Percentiles rank a stretch among this genome's conserved stretches.
Conservation (phyloP, 2,329 filamentous ascomycete species). For the Rhinocladiella similis region DNA sequence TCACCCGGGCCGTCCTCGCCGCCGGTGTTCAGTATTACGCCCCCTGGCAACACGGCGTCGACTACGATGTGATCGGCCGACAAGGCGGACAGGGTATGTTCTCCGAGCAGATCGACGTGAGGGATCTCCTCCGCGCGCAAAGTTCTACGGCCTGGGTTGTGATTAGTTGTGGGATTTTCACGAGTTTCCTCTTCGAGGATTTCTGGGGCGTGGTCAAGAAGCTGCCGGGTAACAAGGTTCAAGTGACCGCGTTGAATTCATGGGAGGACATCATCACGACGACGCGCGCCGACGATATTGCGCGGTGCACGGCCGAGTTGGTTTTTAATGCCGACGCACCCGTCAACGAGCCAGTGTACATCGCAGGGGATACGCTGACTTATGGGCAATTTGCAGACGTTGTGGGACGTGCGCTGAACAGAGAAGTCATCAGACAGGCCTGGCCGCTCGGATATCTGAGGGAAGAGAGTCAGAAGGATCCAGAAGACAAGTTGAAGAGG, state of each 20-base stretch:
- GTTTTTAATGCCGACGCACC: slow-evolving; percentile 44
- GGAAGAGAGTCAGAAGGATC: slow-evolving; percentile 48
- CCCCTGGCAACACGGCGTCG: slow-evolving; percentile 74
- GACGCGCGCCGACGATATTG: slow-evolving; percentile 66
- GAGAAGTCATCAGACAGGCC: slow-evolving; percentile 48
- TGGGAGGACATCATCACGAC: slow-evolving; percentile 65
- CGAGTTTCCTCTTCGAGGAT: slow-evolving; percentile 65
- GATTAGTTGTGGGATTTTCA: slow-evolving; percentile 69
- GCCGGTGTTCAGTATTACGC: slow-evolving; percentile 57
- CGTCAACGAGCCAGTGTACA: slow-evolving; percentile 53
- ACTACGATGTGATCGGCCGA: slow-evolving; percentile 64
- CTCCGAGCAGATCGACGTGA: slow-evolving; percentile 65
- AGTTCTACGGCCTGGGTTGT: slow-evolving; percentile 59
- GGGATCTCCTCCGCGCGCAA: slow-evolving; percentile 53
- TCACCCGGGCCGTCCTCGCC: slow-evolving; percentile 56
- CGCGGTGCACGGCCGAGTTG: slow-evolving; percentile 58
- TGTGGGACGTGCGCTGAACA: slow-evolving; percentile 48
- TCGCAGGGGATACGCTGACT: slow-evolving; percentile 62
- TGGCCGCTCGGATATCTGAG: slow-evolving; percentile 51
- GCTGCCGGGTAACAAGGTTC: slow-evolving; percentile 25
- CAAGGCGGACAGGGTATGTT: slow-evolving; percentile 63
- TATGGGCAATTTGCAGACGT: slow-evolving; percentile 57
- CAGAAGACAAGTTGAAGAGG: slow-evolving; percentile 54
- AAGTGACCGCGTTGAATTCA: slow-evolving; percentile 56
- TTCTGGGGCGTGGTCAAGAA: slow-evolving; percentile 64